These are phyloP conservation scores for Cyamopsis tetragonoloba DNA, from an alignment of 306 rosid genomes.

Conservation along the genomic window DNA sequence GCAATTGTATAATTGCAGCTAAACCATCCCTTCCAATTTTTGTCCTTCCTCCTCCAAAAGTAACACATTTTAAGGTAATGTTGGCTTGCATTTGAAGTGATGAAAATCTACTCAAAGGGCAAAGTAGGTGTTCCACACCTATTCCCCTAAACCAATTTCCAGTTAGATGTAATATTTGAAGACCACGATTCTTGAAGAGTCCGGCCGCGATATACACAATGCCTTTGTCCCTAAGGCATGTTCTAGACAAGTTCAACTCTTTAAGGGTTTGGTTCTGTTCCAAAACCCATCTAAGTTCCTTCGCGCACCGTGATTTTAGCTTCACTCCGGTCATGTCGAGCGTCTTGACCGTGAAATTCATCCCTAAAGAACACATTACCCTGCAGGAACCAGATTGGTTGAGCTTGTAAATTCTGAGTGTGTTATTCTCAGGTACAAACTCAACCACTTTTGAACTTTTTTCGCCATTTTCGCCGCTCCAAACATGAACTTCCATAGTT, in stretches of 20 bases:
- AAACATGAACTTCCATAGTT: constrained; percentile 74
- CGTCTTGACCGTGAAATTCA: constrained; percentile 74
- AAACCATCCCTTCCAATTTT: constrained; percentile 82
- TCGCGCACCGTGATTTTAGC: constrained; percentile 82
- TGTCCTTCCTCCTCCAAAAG: constrained; percentile 81
- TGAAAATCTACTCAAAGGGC: constrained; percentile 88
- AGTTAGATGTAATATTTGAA: constrained; percentile 57
- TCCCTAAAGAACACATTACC: constrained; percentile 73
- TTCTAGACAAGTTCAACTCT: constrained; percentile 70
- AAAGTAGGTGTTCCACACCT: constrained; percentile 80
- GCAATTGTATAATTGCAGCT: constrained; percentile 59
- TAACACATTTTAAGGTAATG: constrained; percentile 53
- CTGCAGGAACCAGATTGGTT: constrained; percentile 70
- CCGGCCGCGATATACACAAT: constrained; percentile 82
- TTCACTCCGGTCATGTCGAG: constrained; percentile 79
- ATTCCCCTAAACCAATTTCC: constrained; percentile 72
- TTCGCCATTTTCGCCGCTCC: constrained; percentile 75
- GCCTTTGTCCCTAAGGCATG: constrained; percentile 76
- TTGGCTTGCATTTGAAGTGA: constrained; percentile 82
- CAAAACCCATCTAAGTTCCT: constrained; percentile 79
- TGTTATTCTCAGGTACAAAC: constrained; percentile 66
- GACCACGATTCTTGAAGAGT: constrained; percentile 65
- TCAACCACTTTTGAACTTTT: constrained; percentile 80
- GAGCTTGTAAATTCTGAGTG: constrained; percentile 67
- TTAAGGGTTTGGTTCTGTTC: constrained; percentile 68